Evolutionary conservation across 2,329 filamentous ascomycete species (phyloP), one percentile per base, ranked within the genome.

Genomic region (Uncinocarpus reesii): DNA sequence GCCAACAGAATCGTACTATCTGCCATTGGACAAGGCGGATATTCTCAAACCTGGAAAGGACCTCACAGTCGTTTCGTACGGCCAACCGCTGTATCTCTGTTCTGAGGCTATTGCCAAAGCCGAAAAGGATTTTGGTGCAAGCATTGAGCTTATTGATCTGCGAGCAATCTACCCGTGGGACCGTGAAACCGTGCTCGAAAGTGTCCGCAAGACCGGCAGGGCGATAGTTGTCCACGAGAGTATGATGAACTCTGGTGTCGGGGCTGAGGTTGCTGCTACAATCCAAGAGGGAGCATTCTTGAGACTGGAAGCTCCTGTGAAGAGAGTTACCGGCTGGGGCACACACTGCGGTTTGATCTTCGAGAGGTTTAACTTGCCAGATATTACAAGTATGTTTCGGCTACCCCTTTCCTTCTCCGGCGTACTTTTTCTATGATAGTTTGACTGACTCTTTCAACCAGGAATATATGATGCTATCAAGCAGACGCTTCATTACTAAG

Each of bases 151-250:
- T 49, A 87, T 95, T 52, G 89, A 95, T 62, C 69, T 95, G 49
- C 76, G 88, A 49, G 93, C 89, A 0, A 75, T 95, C 44, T 95
- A 93, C 60, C 89, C 89, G 0, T 95, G 89, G 89, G 89, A 95
- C 63, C 79, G 86, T 59, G 74, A 83, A 61, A 84, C 84, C 0
- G 77, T 95, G 1, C 73, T 94, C 51, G 71, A 82, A 46, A 95
- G 88, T 55, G 89, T 94, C 11, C 79, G 77, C 57, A 94, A 92
- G 72, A 95, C 89, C 0, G 88, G 89, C 0, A 71, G 86, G 51
- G 87, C 84, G 32, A 77, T 95, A 47, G 83, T 95, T 1, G 89
- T 95, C 5, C 89, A 95, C 62, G 89, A 95, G 68, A 82, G 86
- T 49, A 93, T 92, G 84, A 76, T 89, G 54, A 95, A 94, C 58